Percentiles rank a stretch among this genome's conserved stretches.
These are phyloP conservation scores for Trebouxia sp. DNA, from an alignment of 139 green algal genomes.

Conservation along the genomic window DNA sequence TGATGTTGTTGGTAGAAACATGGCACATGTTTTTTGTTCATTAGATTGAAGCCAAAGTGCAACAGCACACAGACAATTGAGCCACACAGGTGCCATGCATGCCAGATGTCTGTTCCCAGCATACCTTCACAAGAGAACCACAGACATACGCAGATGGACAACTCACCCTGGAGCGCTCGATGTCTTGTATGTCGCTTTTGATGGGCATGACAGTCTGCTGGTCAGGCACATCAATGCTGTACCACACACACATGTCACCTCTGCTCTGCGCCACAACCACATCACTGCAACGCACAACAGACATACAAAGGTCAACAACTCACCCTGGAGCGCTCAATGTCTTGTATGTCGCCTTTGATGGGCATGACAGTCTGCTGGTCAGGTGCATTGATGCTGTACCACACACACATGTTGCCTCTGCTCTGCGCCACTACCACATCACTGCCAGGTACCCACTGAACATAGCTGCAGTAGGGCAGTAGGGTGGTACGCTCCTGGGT, in stretches of 20 bases:
- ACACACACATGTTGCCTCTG: conserved; percentile 78
- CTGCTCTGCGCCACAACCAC: conserved; percentile 81
- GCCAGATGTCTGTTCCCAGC: too few relatives aligned
- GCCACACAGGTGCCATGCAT: too few relatives aligned
- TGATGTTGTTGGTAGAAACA: too few relatives aligned
- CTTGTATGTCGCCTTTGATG: conserved; percentile 64
- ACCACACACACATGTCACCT: conserved; percentile 84
- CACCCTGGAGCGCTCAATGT: conserved; percentile 43
- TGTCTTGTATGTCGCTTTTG: conserved; percentile 55
- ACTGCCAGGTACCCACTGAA: conserved; percentile 81
- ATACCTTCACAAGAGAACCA: too few relatives aligned
- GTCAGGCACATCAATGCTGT: conserved; percentile 72
- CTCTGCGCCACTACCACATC: conserved; percentile 84
- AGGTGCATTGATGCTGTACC: conserved; percentile 77
- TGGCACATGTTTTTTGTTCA: too few relatives aligned
- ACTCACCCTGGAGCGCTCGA: conserved; percentile 39
- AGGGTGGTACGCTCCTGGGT: conserved; percentile 71
- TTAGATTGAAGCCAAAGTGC: too few relatives aligned
- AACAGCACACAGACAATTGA: too few relatives aligned
- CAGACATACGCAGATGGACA: too few relatives aligned
- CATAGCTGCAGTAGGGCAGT: conserved; percentile 77
- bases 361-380: conserved; percentile 64
- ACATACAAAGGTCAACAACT: not conserved
- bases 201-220: conserved; percentile 66
- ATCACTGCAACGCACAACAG: conserved; percentile 29